A percentile compares a stretch with the other conserved stretches of the same genome.
Evolutionary conservation across 1,284 basidiomycete genomes (phyloP).

Genomic region (Austroboletus novae-zelandiae): DNA sequence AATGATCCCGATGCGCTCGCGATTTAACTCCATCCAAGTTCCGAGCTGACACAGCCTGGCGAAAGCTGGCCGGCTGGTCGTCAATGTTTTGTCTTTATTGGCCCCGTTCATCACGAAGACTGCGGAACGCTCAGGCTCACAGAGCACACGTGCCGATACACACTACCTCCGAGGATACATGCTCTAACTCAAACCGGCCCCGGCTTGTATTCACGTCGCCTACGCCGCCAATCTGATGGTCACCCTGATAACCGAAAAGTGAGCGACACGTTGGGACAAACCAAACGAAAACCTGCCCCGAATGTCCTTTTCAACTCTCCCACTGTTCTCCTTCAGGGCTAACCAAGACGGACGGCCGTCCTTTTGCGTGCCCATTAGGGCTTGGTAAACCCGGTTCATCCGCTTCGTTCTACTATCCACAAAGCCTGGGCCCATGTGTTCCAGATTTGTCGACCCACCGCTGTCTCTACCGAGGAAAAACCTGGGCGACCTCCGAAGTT

Average conservation of each 20-base stretch:
- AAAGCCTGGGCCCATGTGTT: constrained; percentile 36
- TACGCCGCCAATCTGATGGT: no score
- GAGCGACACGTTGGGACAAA: neutral
- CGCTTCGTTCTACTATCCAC: constrained; percentile 36
- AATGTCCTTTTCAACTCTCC: constrained; percentile 35
- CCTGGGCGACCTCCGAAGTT: constrained; percentile 36
- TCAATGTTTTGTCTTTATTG: no score
- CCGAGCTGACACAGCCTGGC: no score
- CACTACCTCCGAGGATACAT: no score
- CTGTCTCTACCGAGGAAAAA: constrained; percentile 36
- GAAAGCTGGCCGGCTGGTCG: no score
- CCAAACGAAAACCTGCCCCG: constrained; percentile 23
- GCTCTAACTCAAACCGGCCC: neutral
- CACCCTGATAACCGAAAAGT: neutral
- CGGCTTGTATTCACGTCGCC: neutral
- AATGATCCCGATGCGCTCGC: neutral
- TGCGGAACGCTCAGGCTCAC: no score
- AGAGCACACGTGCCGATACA: no score
- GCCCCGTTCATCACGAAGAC: no score
- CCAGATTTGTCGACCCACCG: constrained; percentile 3
- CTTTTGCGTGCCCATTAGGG: constrained; percentile 55
- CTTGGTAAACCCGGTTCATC: constrained; percentile 48
- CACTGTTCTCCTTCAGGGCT: constrained; percentile 49
- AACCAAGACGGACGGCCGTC: constrained; percentile 53
- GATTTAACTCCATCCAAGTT: no score